Conservation (phyloP, 495 filamentous ascomycete species). For the Lasiosphaeria miniovina region DNA sequence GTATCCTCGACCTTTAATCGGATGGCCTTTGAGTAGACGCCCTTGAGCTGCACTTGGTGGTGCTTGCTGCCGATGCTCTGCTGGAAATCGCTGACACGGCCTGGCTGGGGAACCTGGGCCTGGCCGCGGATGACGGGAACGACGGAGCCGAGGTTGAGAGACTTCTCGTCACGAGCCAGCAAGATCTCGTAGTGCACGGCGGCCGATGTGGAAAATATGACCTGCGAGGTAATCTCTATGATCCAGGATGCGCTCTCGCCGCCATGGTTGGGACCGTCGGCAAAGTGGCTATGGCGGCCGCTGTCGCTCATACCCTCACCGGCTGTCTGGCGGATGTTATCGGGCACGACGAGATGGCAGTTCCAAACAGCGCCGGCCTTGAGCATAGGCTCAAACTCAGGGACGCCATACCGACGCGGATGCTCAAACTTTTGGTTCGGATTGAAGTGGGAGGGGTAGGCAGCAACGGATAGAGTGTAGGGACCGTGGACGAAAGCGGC, state of each 20-base stretch:
- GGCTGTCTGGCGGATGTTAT: constrained; percentile 54
- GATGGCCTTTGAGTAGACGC: constrained; percentile 76
- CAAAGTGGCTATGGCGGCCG: constrained; percentile 35
- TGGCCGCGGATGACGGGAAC: constrained; percentile 45
- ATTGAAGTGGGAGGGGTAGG: constrained; percentile 75
- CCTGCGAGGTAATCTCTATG: constrained; percentile 86
- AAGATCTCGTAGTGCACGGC: constrained; percentile 88
- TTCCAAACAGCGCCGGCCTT: constrained; percentile 89
- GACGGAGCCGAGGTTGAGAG: constrained; percentile 62
- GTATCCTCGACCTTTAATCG: constrained; percentile 81
- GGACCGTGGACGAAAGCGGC: constrained; percentile 96
- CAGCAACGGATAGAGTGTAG: constrained; percentile 82
- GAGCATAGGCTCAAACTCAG: constrained; percentile 91
- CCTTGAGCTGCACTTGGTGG: constrained; percentile 54
- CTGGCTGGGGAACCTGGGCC: constrained; percentile 50
- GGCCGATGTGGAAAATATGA: constrained; percentile 84
- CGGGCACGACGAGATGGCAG: constrained; percentile 71
- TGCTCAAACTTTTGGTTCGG: constrained; percentile 70
- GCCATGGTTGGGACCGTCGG: constrained; percentile 32
- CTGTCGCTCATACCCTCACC: constrained; percentile 21
- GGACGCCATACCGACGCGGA: constrained; percentile 60
- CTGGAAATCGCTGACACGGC: constrained; percentile 70
- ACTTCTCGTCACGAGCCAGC: constrained; percentile 80
- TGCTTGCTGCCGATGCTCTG: constrained; percentile 44
- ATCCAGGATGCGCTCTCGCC: constrained; percentile 73